Evolutionary conservation across 768 basidiomycete genomes (phyloP).

Genomic region (Russula sp.): DNA sequence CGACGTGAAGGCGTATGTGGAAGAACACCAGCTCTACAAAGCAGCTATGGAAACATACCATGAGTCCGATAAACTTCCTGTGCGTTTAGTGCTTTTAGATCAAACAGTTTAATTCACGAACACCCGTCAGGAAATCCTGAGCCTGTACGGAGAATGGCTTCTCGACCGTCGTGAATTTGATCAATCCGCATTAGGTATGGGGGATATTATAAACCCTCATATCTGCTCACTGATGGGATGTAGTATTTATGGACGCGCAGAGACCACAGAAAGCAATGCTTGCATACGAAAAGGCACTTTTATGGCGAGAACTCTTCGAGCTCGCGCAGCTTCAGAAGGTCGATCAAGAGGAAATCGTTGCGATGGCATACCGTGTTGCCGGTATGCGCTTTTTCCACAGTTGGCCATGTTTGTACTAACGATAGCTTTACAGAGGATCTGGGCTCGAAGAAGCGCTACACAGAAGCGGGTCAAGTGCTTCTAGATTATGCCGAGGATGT

Average conservation of each 20-base stretch:
- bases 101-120: not conserved
- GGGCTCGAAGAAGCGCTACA: constrained; percentile 68
- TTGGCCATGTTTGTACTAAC: constrained; percentile 4
- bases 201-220: no score
- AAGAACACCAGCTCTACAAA: constrained; percentile 71
- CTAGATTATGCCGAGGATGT: constrained; percentile 82
- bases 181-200: constrained; percentile 77
- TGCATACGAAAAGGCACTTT: constrained; percentile 80
- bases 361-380: constrained; percentile 72
- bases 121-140: constrained; percentile 53
- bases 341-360: constrained; percentile 53
- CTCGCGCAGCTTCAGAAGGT: constrained; percentile 56
- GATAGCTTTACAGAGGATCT: constrained; percentile 63
- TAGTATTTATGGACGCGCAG: constrained; percentile 73
- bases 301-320: constrained; percentile 92
- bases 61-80: constrained; percentile 59
- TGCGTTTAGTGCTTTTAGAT: constrained; percentile 36
- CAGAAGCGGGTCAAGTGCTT: constrained; percentile 78
- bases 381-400: constrained; percentile 48
- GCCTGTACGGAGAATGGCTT: constrained; percentile 81
- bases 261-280: constrained; percentile 73
- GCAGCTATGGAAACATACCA: constrained; percentile 74
- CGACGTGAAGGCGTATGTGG: constrained; percentile 77
- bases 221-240: constrained; percentile 3
- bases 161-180: constrained; percentile 80